These are phyloP conservation scores for Rhodomyrtus tomentosa DNA, from an alignment of 345 rosid genomes.

Conservation along the genomic window DNA sequence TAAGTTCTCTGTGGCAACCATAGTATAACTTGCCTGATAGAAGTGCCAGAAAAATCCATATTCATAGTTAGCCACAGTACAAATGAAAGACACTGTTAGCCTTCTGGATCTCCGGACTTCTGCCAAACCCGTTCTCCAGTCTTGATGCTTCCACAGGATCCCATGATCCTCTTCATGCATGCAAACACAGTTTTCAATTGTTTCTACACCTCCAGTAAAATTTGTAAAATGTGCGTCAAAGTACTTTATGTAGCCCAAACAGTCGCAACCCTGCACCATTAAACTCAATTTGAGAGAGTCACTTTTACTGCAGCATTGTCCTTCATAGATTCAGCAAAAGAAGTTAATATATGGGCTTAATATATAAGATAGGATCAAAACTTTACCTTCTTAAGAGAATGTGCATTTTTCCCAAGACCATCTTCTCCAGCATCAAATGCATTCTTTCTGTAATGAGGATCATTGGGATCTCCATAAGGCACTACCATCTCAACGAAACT, in stretches of 20 bases:
- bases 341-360: not conserved
- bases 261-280: constrained; percentile 55
- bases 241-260: constrained; percentile 63
- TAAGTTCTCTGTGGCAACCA: not conserved
- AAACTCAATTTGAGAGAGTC: not conserved
- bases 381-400: constrained; percentile 59
- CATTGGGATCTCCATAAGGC: constrained; percentile 79
- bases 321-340: not conserved
- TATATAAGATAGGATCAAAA: not conserved
- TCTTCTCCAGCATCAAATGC: constrained; percentile 86
- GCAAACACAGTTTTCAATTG: constrained; percentile 65
- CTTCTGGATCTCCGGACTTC: constrained; percentile 72
- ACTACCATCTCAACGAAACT: constrained; percentile 85
- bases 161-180: constrained; percentile 79
- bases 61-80: constrained; percentile 71
- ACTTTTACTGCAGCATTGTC: not conserved
- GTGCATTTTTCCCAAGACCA: constrained; percentile 76
- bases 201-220: constrained; percentile 72
- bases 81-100: constrained; percentile 49
- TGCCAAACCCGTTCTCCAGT: constrained; percentile 76
- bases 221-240: constrained; percentile 71
- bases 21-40: constrained; percentile 43
- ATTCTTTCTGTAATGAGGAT: constrained; percentile 69
- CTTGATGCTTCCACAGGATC: constrained; percentile 79
- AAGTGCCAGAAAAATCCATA: constrained; percentile 74